phyloP scores from a whole-genome alignment of 345 rosid genomes.

The Dimocarpus longan region DNA sequence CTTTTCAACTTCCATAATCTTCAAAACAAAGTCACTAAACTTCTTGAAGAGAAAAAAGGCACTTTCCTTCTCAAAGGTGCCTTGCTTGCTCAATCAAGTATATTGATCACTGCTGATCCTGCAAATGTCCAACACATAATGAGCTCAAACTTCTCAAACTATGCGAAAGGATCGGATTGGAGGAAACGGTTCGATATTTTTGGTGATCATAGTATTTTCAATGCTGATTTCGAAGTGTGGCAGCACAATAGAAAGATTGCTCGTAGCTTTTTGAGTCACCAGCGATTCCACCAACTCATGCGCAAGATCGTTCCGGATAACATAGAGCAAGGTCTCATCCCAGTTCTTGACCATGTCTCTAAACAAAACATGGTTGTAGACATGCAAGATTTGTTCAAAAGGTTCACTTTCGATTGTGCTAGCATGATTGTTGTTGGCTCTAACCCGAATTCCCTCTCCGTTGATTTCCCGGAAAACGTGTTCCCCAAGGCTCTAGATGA shows the following conservation, averaged over 20 bases:
- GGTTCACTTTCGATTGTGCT: constrained; percentile 12
- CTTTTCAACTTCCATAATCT: background rate
- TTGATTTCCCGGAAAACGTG: constrained; percentile 11
- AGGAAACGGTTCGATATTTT: constrained; percentile 14
- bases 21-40: background rate
- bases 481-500: constrained; percentile 23
- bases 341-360: constrained; percentile 22
- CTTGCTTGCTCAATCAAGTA: background rate
- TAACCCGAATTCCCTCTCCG: constrained; percentile 7
- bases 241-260: background rate
- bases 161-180: constrained; percentile 7
- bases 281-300: constrained; percentile 9
- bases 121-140: background rate
- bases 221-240: constrained; percentile 10
- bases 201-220: constrained; percentile 13
- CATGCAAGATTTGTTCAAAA: constrained; percentile 26
- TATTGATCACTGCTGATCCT: constrained; percentile 1
- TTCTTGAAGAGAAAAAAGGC: constrained; percentile 10
- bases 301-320: background rate
- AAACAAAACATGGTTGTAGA: constrained; percentile 5
- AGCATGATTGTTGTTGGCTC: constrained; percentile 21
- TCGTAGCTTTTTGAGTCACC: constrained; percentile 12
- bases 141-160: constrained; percentile 3
- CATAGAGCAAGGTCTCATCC: constrained; percentile 20
- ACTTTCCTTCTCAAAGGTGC: background rate